These are phyloP conservation scores for Pichia scutulata DNA, from an alignment of 805 yeast genomes.

Conservation along the genomic window DNA sequence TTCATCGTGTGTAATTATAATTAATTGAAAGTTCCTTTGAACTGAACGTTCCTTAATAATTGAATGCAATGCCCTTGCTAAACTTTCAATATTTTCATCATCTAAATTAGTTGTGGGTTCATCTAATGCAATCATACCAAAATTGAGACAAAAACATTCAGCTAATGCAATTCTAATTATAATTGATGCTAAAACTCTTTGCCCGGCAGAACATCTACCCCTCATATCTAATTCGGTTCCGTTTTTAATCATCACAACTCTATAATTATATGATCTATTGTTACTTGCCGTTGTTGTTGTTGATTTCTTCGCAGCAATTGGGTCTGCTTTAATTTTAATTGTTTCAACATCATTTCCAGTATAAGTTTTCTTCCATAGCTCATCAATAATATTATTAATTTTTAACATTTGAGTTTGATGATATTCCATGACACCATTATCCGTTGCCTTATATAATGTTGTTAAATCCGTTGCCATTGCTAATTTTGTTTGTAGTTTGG, in stretches of 20 bases:
- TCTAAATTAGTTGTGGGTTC: constrained; percentile 98
- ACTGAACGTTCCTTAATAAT: constrained; percentile 67
- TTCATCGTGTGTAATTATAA: constrained; percentile 96
- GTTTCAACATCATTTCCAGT: constrained; percentile 94
- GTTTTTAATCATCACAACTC: constrained; percentile 92
- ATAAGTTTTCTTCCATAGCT: constrained; percentile 89
- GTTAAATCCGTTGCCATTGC: constrained; percentile 75
- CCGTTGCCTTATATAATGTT: constrained; percentile 78
- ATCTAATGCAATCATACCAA: constrained; percentile 93
- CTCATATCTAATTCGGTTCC: constrained; percentile 94
- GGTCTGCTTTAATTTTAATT: constrained; percentile 78
- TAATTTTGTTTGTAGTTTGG: constrained; percentile 66
- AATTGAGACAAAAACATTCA: constrained; percentile 89
- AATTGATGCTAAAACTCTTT: constrained; percentile 87
- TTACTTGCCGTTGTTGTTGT: constrained; percentile 14
- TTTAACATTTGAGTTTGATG: constrained; percentile 90
- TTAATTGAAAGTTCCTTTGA: constrained; percentile 87
- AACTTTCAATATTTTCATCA: constrained; percentile 76
- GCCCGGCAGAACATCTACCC: constrained; percentile 98
- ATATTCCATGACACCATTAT: constrained; percentile 86
- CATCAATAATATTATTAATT: constrained; percentile 80
- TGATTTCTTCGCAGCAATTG: constrained; percentile 38
- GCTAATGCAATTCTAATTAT: constrained; percentile 87
- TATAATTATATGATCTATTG: constrained; percentile 75
- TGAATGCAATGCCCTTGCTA: constrained; percentile 70